Conservation (phyloP, 2,329 filamentous ascomycete species). For the Dichotomopilus funicola region DNA sequence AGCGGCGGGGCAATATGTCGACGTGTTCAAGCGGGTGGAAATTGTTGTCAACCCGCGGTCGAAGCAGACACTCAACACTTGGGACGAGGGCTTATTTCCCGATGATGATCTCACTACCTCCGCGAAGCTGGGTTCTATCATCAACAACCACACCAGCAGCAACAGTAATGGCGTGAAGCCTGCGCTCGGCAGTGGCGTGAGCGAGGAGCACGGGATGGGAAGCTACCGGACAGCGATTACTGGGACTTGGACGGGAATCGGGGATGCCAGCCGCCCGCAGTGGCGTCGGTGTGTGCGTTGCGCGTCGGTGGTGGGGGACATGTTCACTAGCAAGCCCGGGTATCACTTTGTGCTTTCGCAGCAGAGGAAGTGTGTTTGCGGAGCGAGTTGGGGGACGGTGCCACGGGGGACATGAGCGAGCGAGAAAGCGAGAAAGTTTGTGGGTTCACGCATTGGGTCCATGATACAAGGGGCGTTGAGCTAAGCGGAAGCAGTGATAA, state of each 20-base stretch:
- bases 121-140: too few species aligned
- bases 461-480: too few species aligned
- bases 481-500: too few species aligned
- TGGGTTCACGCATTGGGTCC: neutral
- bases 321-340: slow-evolving; percentile 41
- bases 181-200: neutral
- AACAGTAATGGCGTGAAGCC: neutral
- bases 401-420: slow-evolving; percentile 17
- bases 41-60: slow-evolving; percentile 33
- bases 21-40: slow-evolving; percentile 54
- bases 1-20: slow-evolving; percentile 38
- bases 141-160: neutral
- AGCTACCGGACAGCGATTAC: neutral
- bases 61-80: neutral
- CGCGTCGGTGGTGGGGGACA: slow-evolving; percentile 59
- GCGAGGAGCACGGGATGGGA: neutral
- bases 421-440: neutral
- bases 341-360: slow-evolving; percentile 48
- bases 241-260: neutral
- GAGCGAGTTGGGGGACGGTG: slow-evolving; percentile 46
- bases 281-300: slow-evolving; percentile 54
- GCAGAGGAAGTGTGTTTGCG: slow-evolving; percentile 50
- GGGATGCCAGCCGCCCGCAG: slow-evolving; percentile 16
- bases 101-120: too few species aligned
- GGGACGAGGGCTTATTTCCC: neutral